Base-by-base conservation (phyloP, 129 eudicot species). In the Deinandra increscens region DNA sequence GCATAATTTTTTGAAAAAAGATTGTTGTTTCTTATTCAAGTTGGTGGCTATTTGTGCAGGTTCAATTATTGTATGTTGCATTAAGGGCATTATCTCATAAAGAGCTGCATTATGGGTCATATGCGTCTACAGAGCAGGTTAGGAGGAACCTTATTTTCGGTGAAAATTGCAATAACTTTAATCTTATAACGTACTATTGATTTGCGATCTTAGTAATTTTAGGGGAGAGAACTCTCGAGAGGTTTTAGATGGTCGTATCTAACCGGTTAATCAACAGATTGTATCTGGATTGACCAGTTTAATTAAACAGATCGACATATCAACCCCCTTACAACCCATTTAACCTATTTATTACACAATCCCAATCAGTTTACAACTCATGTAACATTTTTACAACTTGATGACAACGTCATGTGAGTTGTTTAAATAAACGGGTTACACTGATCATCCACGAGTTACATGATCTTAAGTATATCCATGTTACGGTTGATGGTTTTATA, bases 61-160 rank as follows among this genome's bases (percentile, higher is more conserved):
- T 77, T 44, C 87, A 75, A 13, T 84, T 83, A 58, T 71, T 84
- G 49, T 23, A 65, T 53, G 75, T 82, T 55, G 84, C 89, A 13
- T 75, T 76, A 50, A 87, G 79, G 64, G 89, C 80, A 13, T 77
- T 87, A 49, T 84, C 89, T 17, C 62, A 76, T 53, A 84, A 84
- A 76, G 87, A 87, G 66, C 55, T 87, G 60, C 79, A 84, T 74
- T 87, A 87, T 11, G 86, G 93, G 9, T 70, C 80, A 34, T 73
- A 75, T 77, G 93, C 93, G 12, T 84, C 93, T 53, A 29, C 78
- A 6, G 94, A 84, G 66, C 83, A 87, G 84, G 89, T 81, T 19
- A 48, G 74, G 37, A 5, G 17, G 23, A 23, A 29, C 58, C 26
- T 72, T 42, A 14, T 50, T 6, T 37, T 9, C 5, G 3, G 15